Percentiles rank a stretch among this genome's conserved stretches.
phyloP scores from a whole-genome alignment of 768 basidiomycete species.

The Rhizopogon sp. region DNA sequence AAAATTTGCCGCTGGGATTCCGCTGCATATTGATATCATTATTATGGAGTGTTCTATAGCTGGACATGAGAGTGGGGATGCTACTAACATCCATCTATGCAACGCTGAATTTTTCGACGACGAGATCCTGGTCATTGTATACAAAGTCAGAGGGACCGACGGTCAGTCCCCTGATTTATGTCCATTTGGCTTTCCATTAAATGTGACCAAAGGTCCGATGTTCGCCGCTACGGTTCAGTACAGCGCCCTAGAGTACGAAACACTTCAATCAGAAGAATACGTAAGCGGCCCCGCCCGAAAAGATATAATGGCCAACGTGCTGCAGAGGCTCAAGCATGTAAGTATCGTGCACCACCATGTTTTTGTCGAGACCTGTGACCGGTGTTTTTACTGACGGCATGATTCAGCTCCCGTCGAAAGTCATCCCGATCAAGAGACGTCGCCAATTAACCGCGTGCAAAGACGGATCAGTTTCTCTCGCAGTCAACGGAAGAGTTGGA shows the following conservation, averaged over 20 bases:
- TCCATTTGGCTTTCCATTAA: slow-evolving; percentile 12
- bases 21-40: slow-evolving; percentile 37
- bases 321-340: slow-evolving; percentile 62
- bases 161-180: slow-evolving; percentile 36
- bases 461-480: slow-evolving; percentile 50
- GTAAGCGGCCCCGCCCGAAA: slow-evolving; percentile 54
- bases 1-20: slow-evolving; percentile 31
- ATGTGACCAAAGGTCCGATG: slow-evolving; percentile 43
- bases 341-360: slow-evolving; percentile 30
- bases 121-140: slow-evolving; percentile 59
- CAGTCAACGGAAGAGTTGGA: slow-evolving; percentile 70
- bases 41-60: slow-evolving; percentile 45
- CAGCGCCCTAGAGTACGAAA: slow-evolving; percentile 54
- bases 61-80: slow-evolving; percentile 27
- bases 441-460: slow-evolving; percentile 51
- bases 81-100: slow-evolving; percentile 46
- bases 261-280: slow-evolving; percentile 41
- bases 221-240: slow-evolving; percentile 64
- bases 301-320: slow-evolving; percentile 57
- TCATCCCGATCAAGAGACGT: slow-evolving; percentile 50
- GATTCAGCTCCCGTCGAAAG: slow-evolving; percentile 44
- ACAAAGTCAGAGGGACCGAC: slow-evolving; percentile 40
- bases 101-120: slow-evolving; percentile 81
- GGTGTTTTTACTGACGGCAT: slow-evolving; percentile 29
- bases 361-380: slow-evolving; percentile 23